A percentile compares a stretch with the other conserved stretches of the same genome.
These are phyloP conservation scores for Rhodotorula sp. DNA, from an alignment of 1,284 basidiomycete genomes.

Conservation along the genomic window DNA sequence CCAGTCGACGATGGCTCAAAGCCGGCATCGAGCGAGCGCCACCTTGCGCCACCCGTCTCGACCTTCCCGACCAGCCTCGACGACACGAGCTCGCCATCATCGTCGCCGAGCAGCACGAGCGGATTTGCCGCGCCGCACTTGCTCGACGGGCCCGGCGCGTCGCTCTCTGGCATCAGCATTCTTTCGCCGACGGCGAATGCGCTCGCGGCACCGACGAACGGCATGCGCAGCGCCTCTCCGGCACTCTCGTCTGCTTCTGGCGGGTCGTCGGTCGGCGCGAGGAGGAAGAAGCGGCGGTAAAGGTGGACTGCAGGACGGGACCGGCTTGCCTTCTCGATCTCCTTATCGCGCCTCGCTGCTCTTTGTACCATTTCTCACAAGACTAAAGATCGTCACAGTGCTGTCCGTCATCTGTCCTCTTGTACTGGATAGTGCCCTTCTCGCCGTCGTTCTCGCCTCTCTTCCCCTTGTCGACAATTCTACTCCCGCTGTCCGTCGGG, in stretches of 20 bases:
- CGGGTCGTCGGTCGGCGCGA: background rate
- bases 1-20: slow-evolving; percentile 5
- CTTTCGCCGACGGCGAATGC: background rate
- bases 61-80: background rate
- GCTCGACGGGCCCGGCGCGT: slow-evolving; percentile 4
- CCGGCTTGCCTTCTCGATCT: too few species aligned
- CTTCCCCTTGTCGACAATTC: too few species aligned
- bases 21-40: background rate
- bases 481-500: too few species aligned
- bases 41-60: slow-evolving; percentile 8
- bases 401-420: too few species aligned
- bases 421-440: too few species aligned
- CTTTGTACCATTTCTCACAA: too few species aligned
- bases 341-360: too few species aligned
- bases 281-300: slow-evolving; percentile 5
- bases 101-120: slow-evolving; percentile 1
- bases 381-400: too few species aligned
- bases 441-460: too few species aligned
- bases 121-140: background rate
- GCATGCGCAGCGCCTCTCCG: background rate
- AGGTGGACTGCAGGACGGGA: slow-evolving; percentile 33
- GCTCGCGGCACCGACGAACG: background rate
- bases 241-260: background rate
- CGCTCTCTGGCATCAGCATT: background rate
- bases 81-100: background rate